Evolutionary conservation across 2,329 filamentous ascomycete genomes (phyloP), one percentile per base, ranked within the genome.

Genomic region (Cercospora beticola): DNA sequence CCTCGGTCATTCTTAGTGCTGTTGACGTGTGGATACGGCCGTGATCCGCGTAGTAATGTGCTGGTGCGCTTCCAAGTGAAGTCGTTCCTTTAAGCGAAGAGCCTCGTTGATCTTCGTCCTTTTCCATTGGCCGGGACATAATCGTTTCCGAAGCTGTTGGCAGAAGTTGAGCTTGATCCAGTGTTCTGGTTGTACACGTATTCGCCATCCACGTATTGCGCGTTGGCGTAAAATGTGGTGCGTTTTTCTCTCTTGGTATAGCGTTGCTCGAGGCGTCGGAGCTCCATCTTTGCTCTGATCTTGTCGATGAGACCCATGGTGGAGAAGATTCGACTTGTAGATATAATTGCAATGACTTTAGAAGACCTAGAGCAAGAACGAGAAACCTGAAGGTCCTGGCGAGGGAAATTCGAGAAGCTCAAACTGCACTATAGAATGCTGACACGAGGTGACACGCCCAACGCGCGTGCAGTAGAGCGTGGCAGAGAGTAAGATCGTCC

Each of bases 231-330:
- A 80, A 97, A 97, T 69, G 92, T 95, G 65, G 90, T 94, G 79
- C 94, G 92, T 75, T 94, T 92, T 76, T 94, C 93, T 79, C 93
- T 91, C 77, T 91, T 91, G 62, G 94, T 96, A 85, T 98, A 98
- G 76, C 93, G 91, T 83, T 97, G 91, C 84, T 98, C 94, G 74
- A 98, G 90, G 61, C 93, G 92, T 86, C 97, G 95, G 77, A 98
- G 88, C 85, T 98, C 93, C 76, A 96, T 87, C 82, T 94, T 94
- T 65, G 86, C 84, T 71, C 90, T 89, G 71, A 96, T 87, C 60
- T 91, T 89, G 78, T 94, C 91, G 67, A 95, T 84, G 26, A 96
- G 86, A 64, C 87, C 88, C 82, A 90, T 88, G 36, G 60, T 76
- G 67, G 33, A n/a, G n/a, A 21, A 4, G 18, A 28, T 4, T 18